Evolutionary conservation across 495 filamentous ascomycete genomes (phyloP).

Genomic region (Articulospora tetracladia): DNA sequence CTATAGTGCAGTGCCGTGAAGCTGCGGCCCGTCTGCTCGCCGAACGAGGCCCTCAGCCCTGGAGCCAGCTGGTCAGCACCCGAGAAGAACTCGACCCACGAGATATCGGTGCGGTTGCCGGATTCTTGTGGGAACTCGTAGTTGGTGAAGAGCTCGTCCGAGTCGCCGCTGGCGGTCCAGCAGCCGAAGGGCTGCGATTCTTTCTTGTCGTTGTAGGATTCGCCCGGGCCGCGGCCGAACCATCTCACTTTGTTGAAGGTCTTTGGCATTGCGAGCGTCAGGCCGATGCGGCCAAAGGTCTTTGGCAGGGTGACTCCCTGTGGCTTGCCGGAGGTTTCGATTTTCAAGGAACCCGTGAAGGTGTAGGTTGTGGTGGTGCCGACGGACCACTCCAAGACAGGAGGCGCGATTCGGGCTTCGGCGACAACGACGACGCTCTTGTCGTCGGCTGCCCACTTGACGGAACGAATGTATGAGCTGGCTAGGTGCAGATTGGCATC

Average conservation of each 20-base stretch:
- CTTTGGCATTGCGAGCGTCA: slow-evolving; percentile 40
- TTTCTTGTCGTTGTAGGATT: slow-evolving; percentile 62
- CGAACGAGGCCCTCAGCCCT: background rate
- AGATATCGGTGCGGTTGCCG: slow-evolving; percentile 56
- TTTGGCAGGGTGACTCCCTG: slow-evolving; percentile 42
- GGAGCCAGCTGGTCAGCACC: too few species aligned
- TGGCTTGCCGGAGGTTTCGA: slow-evolving; percentile 34
- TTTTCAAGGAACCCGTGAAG: slow-evolving; percentile 38
- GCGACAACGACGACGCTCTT: slow-evolving; percentile 36
- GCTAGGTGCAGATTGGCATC: slow-evolving; percentile 41
- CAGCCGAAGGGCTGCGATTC: slow-evolving; percentile 50
- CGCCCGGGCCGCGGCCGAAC: slow-evolving; percentile 63
- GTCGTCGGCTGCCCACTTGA: slow-evolving; percentile 23
- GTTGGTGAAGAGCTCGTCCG: slow-evolving; percentile 45
- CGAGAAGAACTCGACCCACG: slow-evolving; percentile 52
- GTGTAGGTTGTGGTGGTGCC: slow-evolving; percentile 50
- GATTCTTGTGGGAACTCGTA: slow-evolving; percentile 69
- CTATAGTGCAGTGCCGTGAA: slow-evolving; percentile 54
- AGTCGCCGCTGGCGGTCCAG: slow-evolving; percentile 35
- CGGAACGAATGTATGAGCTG: slow-evolving; percentile 30
- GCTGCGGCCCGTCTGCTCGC: slow-evolving; percentile 34
- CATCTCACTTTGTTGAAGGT: slow-evolving; percentile 42
- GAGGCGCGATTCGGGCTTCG: slow-evolving; percentile 47
- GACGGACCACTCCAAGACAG: slow-evolving; percentile 59
- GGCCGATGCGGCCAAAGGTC: slow-evolving; percentile 54